These are phyloP conservation scores for Ophiostoma angusticollis DNA, from an alignment of 2,329 filamentous ascomycete genomes.

Conservation along the genomic window DNA sequence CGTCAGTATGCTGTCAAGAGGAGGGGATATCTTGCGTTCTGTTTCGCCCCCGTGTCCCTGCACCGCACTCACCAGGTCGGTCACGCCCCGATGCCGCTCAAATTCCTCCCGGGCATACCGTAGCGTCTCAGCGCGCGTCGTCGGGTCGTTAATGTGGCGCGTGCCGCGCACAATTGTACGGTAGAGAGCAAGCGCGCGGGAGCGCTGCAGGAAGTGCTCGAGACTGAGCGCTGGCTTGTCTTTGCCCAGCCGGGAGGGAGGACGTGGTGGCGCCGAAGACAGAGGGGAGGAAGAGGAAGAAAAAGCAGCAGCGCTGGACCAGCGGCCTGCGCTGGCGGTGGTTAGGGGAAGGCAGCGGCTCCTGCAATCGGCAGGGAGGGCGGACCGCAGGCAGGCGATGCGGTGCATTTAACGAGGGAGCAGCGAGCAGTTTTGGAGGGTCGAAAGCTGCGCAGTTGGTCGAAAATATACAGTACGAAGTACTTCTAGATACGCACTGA, in stretches of 20 bases:
- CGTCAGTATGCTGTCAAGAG: too few species aligned
- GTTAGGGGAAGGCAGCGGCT: conserved; percentile 23
- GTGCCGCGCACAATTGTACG: conserved; percentile 44
- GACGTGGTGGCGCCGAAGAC: too few species aligned
- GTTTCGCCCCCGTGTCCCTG: too few species aligned
- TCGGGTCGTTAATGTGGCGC: conserved; percentile 35
- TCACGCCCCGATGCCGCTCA: conserved; percentile 42
- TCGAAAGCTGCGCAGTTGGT: too few species aligned
- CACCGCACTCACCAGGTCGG: conserved; percentile 35
- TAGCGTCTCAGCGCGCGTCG: conserved; percentile 41
- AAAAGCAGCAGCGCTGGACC: too few species aligned
- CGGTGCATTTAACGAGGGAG: too few species aligned
- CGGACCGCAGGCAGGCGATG: not conserved
- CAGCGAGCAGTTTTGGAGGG: too few species aligned
- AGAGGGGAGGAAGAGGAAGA: too few species aligned
- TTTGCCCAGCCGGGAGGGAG: conserved; percentile 24
- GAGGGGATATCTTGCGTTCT: too few species aligned
- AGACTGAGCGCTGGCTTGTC: conserved; percentile 34
- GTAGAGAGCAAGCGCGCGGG: conserved; percentile 43
- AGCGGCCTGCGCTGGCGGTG: conserved; percentile 14
- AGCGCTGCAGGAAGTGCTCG: conserved; percentile 49
- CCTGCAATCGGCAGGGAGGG: not conserved
- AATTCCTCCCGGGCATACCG: conserved; percentile 48
- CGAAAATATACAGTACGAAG: too few species aligned
- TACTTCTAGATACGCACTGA: too few species aligned